Conservation (phyloP, 352 stramenopile species). For the Pythium plurisporium region DNA sequence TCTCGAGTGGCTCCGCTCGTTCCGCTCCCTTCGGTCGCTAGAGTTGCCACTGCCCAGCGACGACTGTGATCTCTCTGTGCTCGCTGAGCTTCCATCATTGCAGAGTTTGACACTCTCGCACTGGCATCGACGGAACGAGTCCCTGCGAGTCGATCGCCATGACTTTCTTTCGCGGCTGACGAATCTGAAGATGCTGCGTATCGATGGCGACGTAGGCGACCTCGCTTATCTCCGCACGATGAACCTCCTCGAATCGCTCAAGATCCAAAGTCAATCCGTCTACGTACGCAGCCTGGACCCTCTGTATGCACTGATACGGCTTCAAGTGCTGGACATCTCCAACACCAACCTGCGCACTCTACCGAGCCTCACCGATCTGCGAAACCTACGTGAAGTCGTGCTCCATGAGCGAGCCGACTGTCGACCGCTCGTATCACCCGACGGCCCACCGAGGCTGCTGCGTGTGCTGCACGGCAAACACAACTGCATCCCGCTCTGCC, state of each 20-base stretch:
- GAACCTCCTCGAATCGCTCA: background rate
- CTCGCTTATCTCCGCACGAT: background rate
- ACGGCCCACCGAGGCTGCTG: background rate
- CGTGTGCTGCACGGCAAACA: background rate
- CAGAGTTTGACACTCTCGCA: background rate
- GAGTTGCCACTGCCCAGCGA: background rate
- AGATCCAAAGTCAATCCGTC: too few species aligned
- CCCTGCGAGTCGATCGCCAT: too few species aligned
- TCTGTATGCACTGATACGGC: too few species aligned
- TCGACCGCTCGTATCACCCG: background rate
- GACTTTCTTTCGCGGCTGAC: background rate
- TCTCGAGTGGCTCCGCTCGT: background rate
- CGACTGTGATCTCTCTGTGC: background rate
- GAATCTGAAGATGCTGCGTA: background rate
- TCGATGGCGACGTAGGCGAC: background rate
- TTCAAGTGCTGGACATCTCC: background rate
- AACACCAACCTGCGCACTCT: background rate
- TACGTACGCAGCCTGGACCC: too few species aligned
- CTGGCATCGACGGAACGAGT: background rate
- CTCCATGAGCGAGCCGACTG: background rate
- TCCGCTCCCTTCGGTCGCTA: background rate
- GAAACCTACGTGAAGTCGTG: background rate
- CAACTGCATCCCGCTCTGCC: background rate
- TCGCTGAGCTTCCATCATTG: background rate
- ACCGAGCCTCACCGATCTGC: too few species aligned